Conservation (phyloP, 345 rosid genomes). For the Moricandia arvensis region DNA sequence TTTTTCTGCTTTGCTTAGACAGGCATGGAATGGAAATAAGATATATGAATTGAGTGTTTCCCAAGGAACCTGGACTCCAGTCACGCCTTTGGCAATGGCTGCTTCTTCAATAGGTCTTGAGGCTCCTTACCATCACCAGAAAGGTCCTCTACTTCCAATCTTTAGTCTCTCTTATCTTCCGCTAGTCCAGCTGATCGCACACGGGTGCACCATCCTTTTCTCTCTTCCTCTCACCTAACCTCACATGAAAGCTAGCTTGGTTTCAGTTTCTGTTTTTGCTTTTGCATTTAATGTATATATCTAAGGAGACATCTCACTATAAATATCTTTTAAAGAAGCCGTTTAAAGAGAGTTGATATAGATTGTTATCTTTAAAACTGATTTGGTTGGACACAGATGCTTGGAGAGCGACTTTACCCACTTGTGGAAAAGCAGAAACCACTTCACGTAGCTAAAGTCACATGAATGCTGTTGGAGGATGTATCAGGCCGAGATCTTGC, state of each 20-base stretch:
- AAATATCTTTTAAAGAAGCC: not conserved
- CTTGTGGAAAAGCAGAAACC: conserved; percentile 60
- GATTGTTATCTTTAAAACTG: not conserved
- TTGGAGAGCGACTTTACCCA: conserved; percentile 75
- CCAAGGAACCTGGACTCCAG: too few relatives aligned
- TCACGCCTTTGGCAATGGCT: too few relatives aligned
- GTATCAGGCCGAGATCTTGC: too few relatives aligned
- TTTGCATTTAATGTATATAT: not conserved
- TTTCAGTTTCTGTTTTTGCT: not conserved
- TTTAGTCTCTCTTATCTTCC: conserved; percentile 55
- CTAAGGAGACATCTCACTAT: not conserved
- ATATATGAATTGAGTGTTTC: too few relatives aligned
- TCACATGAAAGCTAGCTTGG: not conserved
- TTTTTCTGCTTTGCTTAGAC: too few relatives aligned
- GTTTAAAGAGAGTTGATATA: not conserved
- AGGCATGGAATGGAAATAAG: too few relatives aligned
- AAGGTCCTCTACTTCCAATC: conserved; percentile 14
- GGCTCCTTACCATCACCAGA: conserved; percentile 30
- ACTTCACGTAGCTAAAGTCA: conserved; percentile 59
- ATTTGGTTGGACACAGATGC: conserved; percentile 69
- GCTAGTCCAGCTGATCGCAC: conserved; percentile 44
- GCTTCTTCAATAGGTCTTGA: too few relatives aligned
- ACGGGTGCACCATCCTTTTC: conserved; percentile 24
- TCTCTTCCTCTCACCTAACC: not conserved
- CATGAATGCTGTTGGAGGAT: conserved; percentile 79